Evolutionary conservation across 208 protist species (phyloP).

Genomic region (Leishmania mexicana): DNA sequence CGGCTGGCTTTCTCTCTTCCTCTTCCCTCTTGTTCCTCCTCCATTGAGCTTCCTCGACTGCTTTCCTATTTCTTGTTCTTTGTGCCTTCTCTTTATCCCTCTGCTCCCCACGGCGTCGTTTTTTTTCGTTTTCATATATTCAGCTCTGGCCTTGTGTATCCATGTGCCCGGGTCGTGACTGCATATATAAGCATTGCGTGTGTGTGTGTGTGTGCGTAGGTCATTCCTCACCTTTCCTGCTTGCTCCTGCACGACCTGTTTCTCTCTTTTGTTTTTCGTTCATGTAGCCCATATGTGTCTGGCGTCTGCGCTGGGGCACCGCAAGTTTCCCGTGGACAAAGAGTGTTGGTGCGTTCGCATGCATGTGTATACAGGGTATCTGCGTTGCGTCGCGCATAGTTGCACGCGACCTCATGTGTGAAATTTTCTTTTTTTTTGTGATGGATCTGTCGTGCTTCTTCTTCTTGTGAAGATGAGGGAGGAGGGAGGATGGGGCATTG

Average conservation of each 20-base stretch:
- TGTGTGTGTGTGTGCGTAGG: background rate
- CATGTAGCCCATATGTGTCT: background rate
- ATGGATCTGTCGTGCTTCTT: background rate
- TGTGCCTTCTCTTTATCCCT: background rate
- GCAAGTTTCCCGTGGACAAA: background rate
- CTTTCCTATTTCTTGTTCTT: background rate
- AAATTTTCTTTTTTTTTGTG: background rate
- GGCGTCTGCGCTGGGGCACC: background rate
- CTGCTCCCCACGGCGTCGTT: background rate
- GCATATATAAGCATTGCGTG: background rate
- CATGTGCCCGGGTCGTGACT: background rate
- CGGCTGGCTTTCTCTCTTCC: background rate
- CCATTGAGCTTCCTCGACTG: background rate
- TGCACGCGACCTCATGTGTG: slow-evolving; percentile 6
- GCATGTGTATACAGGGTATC: background rate
- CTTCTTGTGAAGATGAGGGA: background rate
- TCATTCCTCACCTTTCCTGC: background rate
- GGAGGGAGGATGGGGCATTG: no score
- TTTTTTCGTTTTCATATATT: background rate
- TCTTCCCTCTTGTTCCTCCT: slow-evolving; percentile 1
- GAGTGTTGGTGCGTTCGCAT: background rate
- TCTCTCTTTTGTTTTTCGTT: slow-evolving; percentile 20
- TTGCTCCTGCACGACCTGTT: slow-evolving; percentile 6
- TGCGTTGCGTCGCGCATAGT: background rate
- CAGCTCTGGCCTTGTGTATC: background rate